Evolutionary conservation across 176 grass and related monocot genomes (phyloP), one percentile per base, ranked within the genome.

Genomic region (Carex littledalei): DNA sequence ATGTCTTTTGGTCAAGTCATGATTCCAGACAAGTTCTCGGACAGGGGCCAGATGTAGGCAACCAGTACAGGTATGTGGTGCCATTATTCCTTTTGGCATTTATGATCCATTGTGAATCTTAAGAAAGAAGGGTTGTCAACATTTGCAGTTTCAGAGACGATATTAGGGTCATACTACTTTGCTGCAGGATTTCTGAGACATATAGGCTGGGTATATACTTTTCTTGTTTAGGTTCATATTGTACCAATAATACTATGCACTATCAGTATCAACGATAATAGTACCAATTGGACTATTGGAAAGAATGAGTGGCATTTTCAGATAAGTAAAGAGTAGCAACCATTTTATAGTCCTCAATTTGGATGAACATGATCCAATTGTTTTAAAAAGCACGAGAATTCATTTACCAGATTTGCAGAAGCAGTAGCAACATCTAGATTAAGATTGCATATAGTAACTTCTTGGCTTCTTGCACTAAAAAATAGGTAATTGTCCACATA

Each of bases 1-100:
- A 95, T 67, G 88, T 95, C 20, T 98, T 98, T 18, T 98, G 95
- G 95, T 82, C 86, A 78, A 95, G 88, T 77, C 95, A 98, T 26
- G 95, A 98, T 89, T 80, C 95, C 2, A 85, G 91, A 80, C 93
- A 98, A 85, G 93, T 94, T 49, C 95, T 99, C 57, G 96, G 96
- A 18, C 96, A 99, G 90, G 96, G 96, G 45, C 96, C 96, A 21
- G 96, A 99, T 88, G 96, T 99, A 63, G 96, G 96, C 24, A 92
- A 94, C 64, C 96, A 99, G 43, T 99, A 99, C 20, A 95, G 96
- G 96, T 95, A 63, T 81, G 70, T 80, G 37, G 47, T 57, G n/a
- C 3, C 43, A 7, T 3, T 41, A 62, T 64, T n/a, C 6, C 2
- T 60, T 32, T 18, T 5, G 0, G 70, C 49, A 54, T 11, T 22